phyloP scores from a whole-genome alignment of 176 grass and related monocot genomes.

The Carex pumila region DNA sequence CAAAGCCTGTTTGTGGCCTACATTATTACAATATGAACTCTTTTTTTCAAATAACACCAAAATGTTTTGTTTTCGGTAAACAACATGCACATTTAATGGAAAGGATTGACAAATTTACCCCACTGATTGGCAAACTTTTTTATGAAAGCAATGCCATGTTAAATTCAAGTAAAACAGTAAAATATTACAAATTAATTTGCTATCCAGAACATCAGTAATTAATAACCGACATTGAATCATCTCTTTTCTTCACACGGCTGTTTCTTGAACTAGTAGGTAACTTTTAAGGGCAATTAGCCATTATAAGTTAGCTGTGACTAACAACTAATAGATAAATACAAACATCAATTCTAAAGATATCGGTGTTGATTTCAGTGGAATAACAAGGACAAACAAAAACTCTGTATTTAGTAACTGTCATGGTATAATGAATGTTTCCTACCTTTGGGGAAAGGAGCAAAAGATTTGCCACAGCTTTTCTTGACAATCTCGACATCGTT shows the following conservation, averaged over 20 bases:
- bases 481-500: conserved; percentile 56
- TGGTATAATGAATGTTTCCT: neutral
- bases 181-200: neutral
- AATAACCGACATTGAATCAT: neutral
- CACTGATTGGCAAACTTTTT: neutral
- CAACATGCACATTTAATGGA: neutral
- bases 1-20: neutral
- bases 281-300: neutral
- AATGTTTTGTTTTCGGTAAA: neutral
- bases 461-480: conserved; percentile 55
- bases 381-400: neutral
- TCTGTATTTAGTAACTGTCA: neutral
- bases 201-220: neutral
- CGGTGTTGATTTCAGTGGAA: neutral
- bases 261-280: neutral
- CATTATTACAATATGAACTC: neutral
- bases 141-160: neutral
- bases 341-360: neutral
- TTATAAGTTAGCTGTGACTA: neutral
- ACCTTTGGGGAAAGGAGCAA: conserved; percentile 79
- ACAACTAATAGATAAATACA: neutral
- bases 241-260: neutral
- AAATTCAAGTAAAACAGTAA: neutral
- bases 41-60: neutral
- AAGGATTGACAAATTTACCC: neutral